Evolutionary conservation across 805 yeast genomes (phyloP).

Genomic region (Priceomyces melissophilus): DNA sequence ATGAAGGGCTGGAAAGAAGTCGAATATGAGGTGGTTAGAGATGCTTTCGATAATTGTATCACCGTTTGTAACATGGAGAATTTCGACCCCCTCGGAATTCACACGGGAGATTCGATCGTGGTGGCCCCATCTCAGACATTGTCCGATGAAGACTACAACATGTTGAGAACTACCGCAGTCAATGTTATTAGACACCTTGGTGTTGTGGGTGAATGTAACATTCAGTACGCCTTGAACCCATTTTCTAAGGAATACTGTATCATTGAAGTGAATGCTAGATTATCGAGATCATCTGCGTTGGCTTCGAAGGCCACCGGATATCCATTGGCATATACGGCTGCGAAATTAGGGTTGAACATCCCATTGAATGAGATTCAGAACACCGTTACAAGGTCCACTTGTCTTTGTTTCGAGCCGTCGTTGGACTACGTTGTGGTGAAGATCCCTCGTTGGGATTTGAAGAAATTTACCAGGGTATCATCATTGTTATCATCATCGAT

Average conservation of each 20-base stretch:
- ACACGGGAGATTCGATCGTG: constrained; percentile 98
- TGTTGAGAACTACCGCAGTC: constrained; percentile 97
- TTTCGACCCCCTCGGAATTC: constrained; percentile 97
- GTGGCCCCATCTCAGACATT: constrained; percentile 98
- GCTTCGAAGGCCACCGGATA: constrained; percentile 99
- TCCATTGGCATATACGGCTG: constrained; percentile 97
- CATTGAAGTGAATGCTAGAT: constrained; percentile 96
- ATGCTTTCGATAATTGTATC: constrained; percentile 94
- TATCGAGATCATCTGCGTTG: constrained; percentile 96
- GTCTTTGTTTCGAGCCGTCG: constrained; percentile 97
- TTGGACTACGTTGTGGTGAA: constrained; percentile 94
- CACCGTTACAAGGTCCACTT: constrained; percentile 89
- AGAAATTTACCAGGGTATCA: constrained; percentile 91
- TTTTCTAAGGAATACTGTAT: constrained; percentile 92
- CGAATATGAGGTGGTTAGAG: constrained; percentile 98
- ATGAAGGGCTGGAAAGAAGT: constrained; percentile 99
- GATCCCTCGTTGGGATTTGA: constrained; percentile 98
- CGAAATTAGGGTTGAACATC: constrained; percentile 89
- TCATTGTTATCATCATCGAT: constrained; percentile 84
- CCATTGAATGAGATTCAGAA: constrained; percentile 89
- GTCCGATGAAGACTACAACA: constrained; percentile 94
- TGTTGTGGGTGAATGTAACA: constrained; percentile 99
- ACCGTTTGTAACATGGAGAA: constrained; percentile 99
- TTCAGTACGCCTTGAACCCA: constrained; percentile 95
- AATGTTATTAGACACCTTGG: constrained; percentile 96